phyloP scores from a whole-genome alignment of 1,284 basidiomycete genomes.

The Ganoderma resinaceum region DNA sequence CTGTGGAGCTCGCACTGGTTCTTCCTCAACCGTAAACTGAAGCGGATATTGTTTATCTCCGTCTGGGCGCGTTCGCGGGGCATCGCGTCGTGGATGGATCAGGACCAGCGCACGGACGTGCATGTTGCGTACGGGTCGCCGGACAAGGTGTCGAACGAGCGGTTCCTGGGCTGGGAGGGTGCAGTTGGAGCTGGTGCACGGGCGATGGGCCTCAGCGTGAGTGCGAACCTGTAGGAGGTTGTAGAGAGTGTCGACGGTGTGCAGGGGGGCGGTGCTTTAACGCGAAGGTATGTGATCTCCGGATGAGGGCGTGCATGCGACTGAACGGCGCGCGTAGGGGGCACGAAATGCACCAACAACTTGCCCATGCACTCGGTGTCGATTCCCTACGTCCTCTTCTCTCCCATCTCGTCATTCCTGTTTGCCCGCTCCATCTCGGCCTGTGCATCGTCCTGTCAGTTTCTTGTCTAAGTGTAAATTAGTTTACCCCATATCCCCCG shows the following conservation, averaged over 20 bases:
- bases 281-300: slow-evolving; percentile 15
- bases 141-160: slow-evolving; percentile 50
- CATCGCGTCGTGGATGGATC: slow-evolving; percentile 61
- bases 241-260: slow-evolving; percentile 14
- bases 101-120: slow-evolving; percentile 43
- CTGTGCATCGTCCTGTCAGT: slow-evolving; percentile 18
- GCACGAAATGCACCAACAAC: not conserved
- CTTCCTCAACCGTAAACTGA: slow-evolving; percentile 93
- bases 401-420: not conserved
- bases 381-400: slow-evolving; percentile 9
- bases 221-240: slow-evolving; percentile 21
- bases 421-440: not conserved
- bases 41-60: slow-evolving; percentile 92
- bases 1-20: slow-evolving; percentile 99
- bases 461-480: slow-evolving; percentile 18
- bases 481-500: slow-evolving; percentile 3
- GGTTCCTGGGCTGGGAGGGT: slow-evolving; percentile 82
- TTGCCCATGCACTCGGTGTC: slow-evolving; percentile 13
- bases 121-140: slow-evolving; percentile 42
- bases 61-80: slow-evolving; percentile 89
- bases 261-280: not conserved
- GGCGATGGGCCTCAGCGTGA: slow-evolving; percentile 63
- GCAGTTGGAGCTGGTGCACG: slow-evolving; percentile 76
- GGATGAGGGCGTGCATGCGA: slow-evolving; percentile 4
- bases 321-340: slow-evolving; percentile 20